Evolutionary conservation across 2,329 filamentous ascomycete species (phyloP).

Genomic region (Talaromyces atroroseus): DNA sequence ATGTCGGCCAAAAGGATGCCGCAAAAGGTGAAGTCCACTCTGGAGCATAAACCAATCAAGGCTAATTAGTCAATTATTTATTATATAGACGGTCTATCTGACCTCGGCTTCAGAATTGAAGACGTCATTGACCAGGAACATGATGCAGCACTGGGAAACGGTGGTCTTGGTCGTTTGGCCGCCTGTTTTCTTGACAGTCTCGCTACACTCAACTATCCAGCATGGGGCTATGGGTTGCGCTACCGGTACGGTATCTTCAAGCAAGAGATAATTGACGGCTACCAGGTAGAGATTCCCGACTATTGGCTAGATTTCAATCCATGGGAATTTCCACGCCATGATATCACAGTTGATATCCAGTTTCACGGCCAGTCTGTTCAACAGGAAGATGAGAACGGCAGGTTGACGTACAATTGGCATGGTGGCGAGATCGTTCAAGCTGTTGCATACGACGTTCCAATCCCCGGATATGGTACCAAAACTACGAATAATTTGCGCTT

Average conservation of each 20-base stretch:
- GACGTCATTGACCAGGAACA: conserved; percentile 93
- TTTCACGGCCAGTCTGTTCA: conserved; percentile 87
- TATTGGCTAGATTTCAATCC: conserved; percentile 99
- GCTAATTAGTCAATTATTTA: conserved; percentile 16
- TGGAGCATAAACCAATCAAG: conserved; percentile 12
- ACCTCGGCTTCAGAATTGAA: conserved; percentile 94
- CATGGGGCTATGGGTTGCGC: conserved; percentile 93
- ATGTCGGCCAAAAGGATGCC: conserved; percentile 79
- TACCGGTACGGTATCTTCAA: conserved; percentile 99
- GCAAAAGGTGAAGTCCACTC: conserved; percentile 59
- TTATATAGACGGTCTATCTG: conserved; percentile 65
- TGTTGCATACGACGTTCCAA: conserved; percentile 86
- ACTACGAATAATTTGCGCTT: conserved; percentile 95
- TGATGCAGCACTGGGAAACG: conserved; percentile 92
- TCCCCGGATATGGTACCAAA: conserved; percentile 82
- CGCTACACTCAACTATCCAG: conserved; percentile 88
- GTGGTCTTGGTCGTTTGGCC: conserved; percentile 86
- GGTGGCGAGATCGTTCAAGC: conserved; percentile 89
- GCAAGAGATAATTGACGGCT: conserved; percentile 96
- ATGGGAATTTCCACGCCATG: conserved; percentile 95
- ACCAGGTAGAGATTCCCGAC: conserved; percentile 95
- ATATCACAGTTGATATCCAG: conserved; percentile 93
- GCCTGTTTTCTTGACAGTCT: conserved; percentile 97
- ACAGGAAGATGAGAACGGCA: conserved; percentile 68
- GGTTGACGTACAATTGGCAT: conserved; percentile 72